Conservation (phyloP, 495 filamentous ascomycete genomes). For the Xeromyces bisporus region DNA sequence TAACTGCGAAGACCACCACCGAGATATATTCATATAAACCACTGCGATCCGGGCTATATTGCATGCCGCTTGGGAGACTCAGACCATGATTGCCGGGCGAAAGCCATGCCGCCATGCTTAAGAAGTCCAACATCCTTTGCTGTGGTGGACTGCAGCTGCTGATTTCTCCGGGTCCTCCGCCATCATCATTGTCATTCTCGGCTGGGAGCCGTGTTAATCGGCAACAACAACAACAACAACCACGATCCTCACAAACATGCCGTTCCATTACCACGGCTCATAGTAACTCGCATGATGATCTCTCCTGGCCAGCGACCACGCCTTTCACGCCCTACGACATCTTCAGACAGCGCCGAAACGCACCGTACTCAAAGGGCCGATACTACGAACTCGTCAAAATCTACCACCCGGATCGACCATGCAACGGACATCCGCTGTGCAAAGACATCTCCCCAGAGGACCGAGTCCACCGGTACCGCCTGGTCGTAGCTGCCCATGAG, state of each 20-base stretch:
- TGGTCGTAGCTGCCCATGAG: constrained; percentile 72
- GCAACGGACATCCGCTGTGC: constrained; percentile 31
- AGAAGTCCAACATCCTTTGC: constrained; percentile 12
- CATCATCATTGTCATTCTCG: constrained; percentile 8
- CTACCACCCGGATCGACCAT: constrained; percentile 76
- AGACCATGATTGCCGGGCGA: too few species aligned
- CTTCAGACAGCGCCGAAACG: constrained; percentile 41
- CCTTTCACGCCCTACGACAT: constrained; percentile 79
- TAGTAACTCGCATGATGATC: constrained; percentile 8
- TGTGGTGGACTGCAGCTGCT: constrained; percentile 15
- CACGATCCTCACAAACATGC: constrained; percentile 1
- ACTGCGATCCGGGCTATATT: too few species aligned
- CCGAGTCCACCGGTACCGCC: constrained; percentile 68
- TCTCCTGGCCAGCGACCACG: constrained; percentile 20
- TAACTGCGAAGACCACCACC: too few species aligned
- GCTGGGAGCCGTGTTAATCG: constrained; percentile 2
- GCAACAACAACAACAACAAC: not conserved
- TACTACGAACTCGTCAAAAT: constrained; percentile 88
- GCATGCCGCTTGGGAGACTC: too few species aligned
- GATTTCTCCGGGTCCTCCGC: constrained; percentile 9
- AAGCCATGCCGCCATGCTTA: constrained; percentile 28
- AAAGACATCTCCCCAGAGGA: constrained; percentile 32
- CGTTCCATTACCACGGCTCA: constrained; percentile 20
- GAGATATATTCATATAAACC: too few species aligned
- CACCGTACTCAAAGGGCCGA: constrained; percentile 60